These are phyloP conservation scores for Dipteronia dyeriana DNA, from an alignment of 345 rosid species.

Conservation along the genomic window DNA sequence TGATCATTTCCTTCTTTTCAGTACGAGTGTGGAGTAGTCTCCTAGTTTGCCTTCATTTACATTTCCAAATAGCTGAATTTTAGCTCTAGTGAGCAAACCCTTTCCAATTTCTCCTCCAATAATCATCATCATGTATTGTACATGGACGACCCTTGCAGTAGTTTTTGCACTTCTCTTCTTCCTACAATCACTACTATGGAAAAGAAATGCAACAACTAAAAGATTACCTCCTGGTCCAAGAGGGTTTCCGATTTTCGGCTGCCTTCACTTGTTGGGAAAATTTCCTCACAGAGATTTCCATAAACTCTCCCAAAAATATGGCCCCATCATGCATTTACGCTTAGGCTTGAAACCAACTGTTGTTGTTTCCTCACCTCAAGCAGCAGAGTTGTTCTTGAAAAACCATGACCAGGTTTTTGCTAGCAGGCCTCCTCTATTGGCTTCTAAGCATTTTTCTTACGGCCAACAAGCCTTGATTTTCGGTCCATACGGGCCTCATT, in stretches of 20 bases:
- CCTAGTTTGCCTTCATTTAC: too few relatives aligned
- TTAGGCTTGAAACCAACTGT: constrained; percentile 20
- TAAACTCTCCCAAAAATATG: too few relatives aligned
- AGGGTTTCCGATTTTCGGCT: too few relatives aligned
- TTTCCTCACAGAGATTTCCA: too few relatives aligned
- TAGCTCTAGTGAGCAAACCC: too few relatives aligned
- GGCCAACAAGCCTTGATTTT: constrained; percentile 16
- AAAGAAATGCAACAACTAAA: too few relatives aligned
- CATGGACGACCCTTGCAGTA: not conserved
- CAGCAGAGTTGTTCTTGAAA: constrained; percentile 36
- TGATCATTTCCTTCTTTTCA: too few relatives aligned
- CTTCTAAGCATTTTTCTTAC: constrained; percentile 23
- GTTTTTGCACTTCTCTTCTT: not conserved
- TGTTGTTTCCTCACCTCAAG: constrained; percentile 33
- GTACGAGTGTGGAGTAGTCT: too few relatives aligned
- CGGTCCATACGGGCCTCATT: constrained; percentile 27
- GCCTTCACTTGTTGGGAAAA: too few relatives aligned
- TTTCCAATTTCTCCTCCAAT: too few relatives aligned
- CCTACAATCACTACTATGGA: constrained; percentile 10
- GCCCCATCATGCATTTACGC: not conserved
- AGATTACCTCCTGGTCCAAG: too few relatives aligned
- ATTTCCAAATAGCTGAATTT: too few relatives aligned
- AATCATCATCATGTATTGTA: not conserved
- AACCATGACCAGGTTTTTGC: constrained; percentile 37
- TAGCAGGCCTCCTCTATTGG: constrained; percentile 24